These are phyloP conservation scores for Holtermannia corniformis DNA, from an alignment of 768 basidiomycete species.

Conservation along the genomic window DNA sequence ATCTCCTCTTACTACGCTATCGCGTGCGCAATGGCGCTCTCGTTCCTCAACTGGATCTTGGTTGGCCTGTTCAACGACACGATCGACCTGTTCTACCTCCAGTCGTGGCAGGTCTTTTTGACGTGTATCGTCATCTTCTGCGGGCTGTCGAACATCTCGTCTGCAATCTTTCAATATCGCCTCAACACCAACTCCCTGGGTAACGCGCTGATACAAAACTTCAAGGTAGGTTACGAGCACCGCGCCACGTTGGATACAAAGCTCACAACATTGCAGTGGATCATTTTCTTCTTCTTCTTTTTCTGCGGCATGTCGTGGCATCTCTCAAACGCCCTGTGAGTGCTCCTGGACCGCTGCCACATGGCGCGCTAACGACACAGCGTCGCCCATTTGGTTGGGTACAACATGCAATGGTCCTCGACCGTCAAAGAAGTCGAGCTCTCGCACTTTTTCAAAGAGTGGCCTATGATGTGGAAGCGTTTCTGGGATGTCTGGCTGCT, in stretches of 20 bases:
- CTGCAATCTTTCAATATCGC: slow-evolving; percentile 40
- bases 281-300: slow-evolving; percentile 59
- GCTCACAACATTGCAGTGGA: slow-evolving; percentile 9
- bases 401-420: slow-evolving; percentile 61
- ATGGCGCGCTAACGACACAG: slow-evolving; percentile 12
- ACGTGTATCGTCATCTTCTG: slow-evolving; percentile 38
- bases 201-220: slow-evolving; percentile 32
- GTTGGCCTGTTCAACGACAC: slow-evolving; percentile 48
- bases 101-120: slow-evolving; percentile 40
- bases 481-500: slow-evolving; percentile 59
- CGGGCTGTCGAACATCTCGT: slow-evolving; percentile 37
- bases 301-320: slow-evolving; percentile 57
- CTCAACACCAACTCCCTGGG: slow-evolving; percentile 38
- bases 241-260: slow-evolving; percentile 38
- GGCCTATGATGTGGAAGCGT: slow-evolving; percentile 70
- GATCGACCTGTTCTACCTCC: slow-evolving; percentile 37
- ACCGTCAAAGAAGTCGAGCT: slow-evolving; percentile 59
- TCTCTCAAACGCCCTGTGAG: slow-evolving; percentile 50
- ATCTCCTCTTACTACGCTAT: slow-evolving; percentile 46
- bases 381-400: slow-evolving; percentile 53
- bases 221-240: slow-evolving; percentile 18
- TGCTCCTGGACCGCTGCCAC: slow-evolving; percentile 7
- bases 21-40: slow-evolving; percentile 55
- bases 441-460: slow-evolving; percentile 84
- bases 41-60: slow-evolving; percentile 61